phyloP scores from a whole-genome alignment of 345 rosid genomes.

The rapeseed (Brassica napus) region Da-Ae NC_063451.1:41847501-41848000 shows the following conservation, averaged over 20 bases:
- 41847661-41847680: slow-evolving; percentile 39
- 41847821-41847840: too few species aligned
- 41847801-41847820: too few species aligned
- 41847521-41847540: slow-evolving; percentile 26
- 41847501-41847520: not conserved
- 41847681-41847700: slow-evolving; percentile 42
- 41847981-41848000: too few species aligned
- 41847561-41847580: slow-evolving; percentile 33
- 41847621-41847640: slow-evolving; percentile 38
- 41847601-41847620: slow-evolving; percentile 35
- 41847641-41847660: slow-evolving; percentile 38
- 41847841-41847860: too few species aligned
- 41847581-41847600: slow-evolving; percentile 39
- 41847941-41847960: too few species aligned
- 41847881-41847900: too few species aligned
- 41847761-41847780: slow-evolving; percentile 6
- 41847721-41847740: slow-evolving; percentile 30
- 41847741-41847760: slow-evolving; percentile 34
- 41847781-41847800: slow-evolving; percentile 15
- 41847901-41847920: too few species aligned
- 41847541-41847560: slow-evolving; percentile 25
- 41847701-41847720: slow-evolving; percentile 26
- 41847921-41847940: too few species aligned
- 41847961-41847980: too few species aligned
- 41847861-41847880: too few species aligned